Evolutionary conservation across 2,329 filamentous ascomycete species (phyloP), one percentile per base, ranked within the genome.

Genomic region (Catunica adiposa): DNA sequence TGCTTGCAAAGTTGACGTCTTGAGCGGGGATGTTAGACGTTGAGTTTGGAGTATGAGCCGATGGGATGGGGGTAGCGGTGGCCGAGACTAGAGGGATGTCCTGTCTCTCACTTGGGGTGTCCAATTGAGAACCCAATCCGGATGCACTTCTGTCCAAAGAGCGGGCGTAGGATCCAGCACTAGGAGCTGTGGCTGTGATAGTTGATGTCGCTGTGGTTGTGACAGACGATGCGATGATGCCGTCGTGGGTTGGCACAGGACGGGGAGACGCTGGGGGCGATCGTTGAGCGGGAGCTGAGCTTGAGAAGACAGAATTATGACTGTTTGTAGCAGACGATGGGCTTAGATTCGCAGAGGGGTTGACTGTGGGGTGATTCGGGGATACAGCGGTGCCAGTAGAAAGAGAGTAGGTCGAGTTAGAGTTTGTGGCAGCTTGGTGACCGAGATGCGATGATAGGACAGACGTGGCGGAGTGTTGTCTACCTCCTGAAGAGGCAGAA

Each of bases 361-460:
- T 34, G 29, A 11, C 11, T 5, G 29, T 11, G 29, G 5, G 5
- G 11, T 34, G 11, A 34, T 5, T 34, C 29, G 29, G 29, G 29
- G 29, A 34, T 34, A 11, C 29, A 11, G 29, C 29, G 14, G 42
- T 55, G 14, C 14, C 31, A 40, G 34, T 44, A 17, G 51, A 40
- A 31, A 38, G 51, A 34, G 52, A 44, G 42, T 54, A 20, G 38
- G 11, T 42, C n/a, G 38, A 42, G 38, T 42, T 46, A 53, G 25
- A 53, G 52, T 38, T 15, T 6, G 38, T 42, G 38, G 29, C 11
- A 34, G 29, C 5, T 34, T 34, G 29, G 29, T 34, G 5, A 11
- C 38, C 38, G 15, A 59, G 25, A 54, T 51, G 51, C 37, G 57
- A 56, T 40, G 51, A 42, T 37, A 59, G 22, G 22, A 54, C 53